These are phyloP conservation scores for Backusella parvicylindrica DNA, from an alignment of 192 early-diverging fungal species.

Conservation along the genomic window DNA sequence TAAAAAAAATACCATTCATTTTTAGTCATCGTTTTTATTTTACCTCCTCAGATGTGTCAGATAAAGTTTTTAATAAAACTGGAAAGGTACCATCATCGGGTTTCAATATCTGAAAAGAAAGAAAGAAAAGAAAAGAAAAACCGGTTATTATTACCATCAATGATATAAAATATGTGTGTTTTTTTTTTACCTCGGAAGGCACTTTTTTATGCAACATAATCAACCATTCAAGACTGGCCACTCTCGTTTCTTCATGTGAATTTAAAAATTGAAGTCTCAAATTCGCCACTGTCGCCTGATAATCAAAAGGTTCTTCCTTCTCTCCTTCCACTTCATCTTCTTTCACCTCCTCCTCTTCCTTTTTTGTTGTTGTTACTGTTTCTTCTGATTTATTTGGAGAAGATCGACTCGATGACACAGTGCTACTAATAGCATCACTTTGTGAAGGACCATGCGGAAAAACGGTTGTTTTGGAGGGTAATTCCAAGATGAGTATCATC, in stretches of 20 bases:
- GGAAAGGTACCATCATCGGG: conserved; percentile 86
- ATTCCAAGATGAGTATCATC: conserved; percentile 70
- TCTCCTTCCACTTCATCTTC: conserved; percentile 7
- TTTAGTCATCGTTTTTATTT: no score
- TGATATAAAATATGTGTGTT: not conserved
- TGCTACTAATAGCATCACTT: not conserved
- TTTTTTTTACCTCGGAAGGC: conserved; percentile 57
- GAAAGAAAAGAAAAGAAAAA: not conserved
- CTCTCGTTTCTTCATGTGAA: conserved; percentile 88
- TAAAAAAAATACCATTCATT: no score
- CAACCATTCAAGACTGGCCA: conserved; percentile 93
- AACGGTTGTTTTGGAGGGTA: conserved; percentile 32
- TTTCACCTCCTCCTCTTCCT: not conserved
- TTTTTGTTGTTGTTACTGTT: not conserved
- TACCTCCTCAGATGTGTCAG: conserved; percentile 90
- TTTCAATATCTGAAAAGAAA: conserved; percentile 61
- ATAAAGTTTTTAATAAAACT: conserved; percentile 81
- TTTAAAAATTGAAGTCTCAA: conserved; percentile 77
- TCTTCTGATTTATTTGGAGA: not conserved
- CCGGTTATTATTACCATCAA: not conserved
- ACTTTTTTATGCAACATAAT: conserved; percentile 92
- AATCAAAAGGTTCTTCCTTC: conserved; percentile 70
- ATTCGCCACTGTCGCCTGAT: conserved; percentile 75
- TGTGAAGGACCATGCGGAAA: not conserved
- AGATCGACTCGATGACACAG: not conserved